Base-by-base conservation (phyloP, 768 basidiomycete genomes). In the Termitomyces heimii region DNA sequence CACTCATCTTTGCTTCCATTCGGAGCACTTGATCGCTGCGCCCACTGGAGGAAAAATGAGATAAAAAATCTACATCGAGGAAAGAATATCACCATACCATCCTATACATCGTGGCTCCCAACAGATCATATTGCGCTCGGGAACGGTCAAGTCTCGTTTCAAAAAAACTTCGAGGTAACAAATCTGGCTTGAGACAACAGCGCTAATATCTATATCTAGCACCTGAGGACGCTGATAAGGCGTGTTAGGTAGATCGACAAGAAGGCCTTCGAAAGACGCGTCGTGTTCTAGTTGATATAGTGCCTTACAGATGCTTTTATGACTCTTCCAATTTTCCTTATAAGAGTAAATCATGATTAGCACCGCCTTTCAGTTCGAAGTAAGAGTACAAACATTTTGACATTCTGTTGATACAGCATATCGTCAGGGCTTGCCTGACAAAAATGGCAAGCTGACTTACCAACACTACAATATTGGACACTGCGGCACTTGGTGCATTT, bases 291-390 rank as follows among this genome's bases (percentile, higher is more conserved):
- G n/a, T 4, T 57, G 44, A 37, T 65, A 52, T 5, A 71, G 62
- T 0, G 66, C 70, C 55, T 71, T 71, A 66, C 73, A 75, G 4
- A 72, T 58, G 6, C 29, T 52, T 61, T 72, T 74, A 50, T 75
- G 72, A 22, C 53, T 57, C 4, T 57, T 26, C 72, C 72, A 74
- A 54, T 72, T 64, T 5, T 50, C 63, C 71, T 54, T 5, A 43
- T 35, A 9, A 28, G 4, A 5, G n/a, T 28, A 18, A 28, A 18
- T 16, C 14, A n/a, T 9, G 16, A 24, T 45, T 8, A 28, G 46
- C 28, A n/a, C 10, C 26, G 10, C 24, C 37, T 26, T 55, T 16
- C 40, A 42, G 10, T 20, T 22, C 24, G 5, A 42, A 20, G 4
- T 14, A 28, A 49, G 26, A 8, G 9, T 8, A 3, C 58, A 26